These are phyloP conservation scores for Leccinum boreale DNA, from an alignment of 768 basidiomycete genomes.

Conservation along the genomic window DNA sequence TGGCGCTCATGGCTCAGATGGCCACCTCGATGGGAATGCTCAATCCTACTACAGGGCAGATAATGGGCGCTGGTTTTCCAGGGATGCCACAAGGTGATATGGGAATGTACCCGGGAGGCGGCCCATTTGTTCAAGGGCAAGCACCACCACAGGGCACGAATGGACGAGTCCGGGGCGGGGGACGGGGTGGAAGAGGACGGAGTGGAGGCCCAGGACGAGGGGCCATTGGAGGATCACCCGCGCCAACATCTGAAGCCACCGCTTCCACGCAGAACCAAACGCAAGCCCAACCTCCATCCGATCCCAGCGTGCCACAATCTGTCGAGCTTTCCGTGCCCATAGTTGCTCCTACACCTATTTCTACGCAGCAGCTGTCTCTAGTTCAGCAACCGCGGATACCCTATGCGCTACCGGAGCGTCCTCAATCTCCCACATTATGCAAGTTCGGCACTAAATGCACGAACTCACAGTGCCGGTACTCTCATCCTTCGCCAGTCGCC, in stretches of 20 bases:
- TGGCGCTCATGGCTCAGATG: constrained; percentile 94
- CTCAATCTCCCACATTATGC: constrained; percentile 88
- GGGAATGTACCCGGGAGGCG: constrained; percentile 41
- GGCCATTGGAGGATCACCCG: constrained; percentile 24
- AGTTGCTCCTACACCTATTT: constrained; percentile 24
- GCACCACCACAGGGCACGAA: constrained; percentile 18
- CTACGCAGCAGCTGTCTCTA: constrained; percentile 8
- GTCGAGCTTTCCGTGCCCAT: constrained; percentile 16
- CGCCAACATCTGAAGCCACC: constrained; percentile 17
- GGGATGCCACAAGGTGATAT: constrained; percentile 55
- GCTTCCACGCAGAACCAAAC: constrained; percentile 18
- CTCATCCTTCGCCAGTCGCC: constrained; percentile 96
- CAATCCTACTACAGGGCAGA: constrained; percentile 55
- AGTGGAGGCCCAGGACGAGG: constrained; percentile 45
- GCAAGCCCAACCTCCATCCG: constrained; percentile 17
- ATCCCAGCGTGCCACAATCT: constrained; percentile 9
- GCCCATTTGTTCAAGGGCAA: constrained; percentile 21
- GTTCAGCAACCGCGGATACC: constrained; percentile 35
- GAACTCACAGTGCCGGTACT: constrained; percentile 84
- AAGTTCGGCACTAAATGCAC: constrained; percentile 91
- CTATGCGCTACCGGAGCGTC: constrained; percentile 69
- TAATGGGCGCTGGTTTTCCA: constrained; percentile 53
- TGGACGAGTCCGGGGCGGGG: constrained; percentile 44
- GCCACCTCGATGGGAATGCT: constrained; percentile 79
- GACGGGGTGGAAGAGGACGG: constrained; percentile 44